These are phyloP conservation scores for Scleromitrula shiraiana DNA, from an alignment of 2,329 filamentous ascomycete genomes.

Conservation along the genomic window DNA sequence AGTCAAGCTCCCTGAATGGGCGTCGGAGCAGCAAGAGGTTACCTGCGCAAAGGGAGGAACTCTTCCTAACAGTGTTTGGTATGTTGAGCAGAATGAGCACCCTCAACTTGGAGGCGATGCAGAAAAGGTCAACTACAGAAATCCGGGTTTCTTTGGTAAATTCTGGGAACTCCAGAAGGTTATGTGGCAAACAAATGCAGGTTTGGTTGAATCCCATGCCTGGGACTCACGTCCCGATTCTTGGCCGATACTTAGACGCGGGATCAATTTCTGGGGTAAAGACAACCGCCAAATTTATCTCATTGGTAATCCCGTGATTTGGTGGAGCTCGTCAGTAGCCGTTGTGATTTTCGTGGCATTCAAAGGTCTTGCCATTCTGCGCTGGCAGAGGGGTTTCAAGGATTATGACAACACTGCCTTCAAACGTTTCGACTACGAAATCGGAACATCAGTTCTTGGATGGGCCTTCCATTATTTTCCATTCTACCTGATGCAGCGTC, in stretches of 20 bases:
- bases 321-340: slow-evolving; percentile 80
- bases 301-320: slow-evolving; percentile 88
- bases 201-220: slow-evolving; percentile 89
- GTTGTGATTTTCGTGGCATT: slow-evolving; percentile 71
- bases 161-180: slow-evolving; percentile 96
- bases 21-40: slow-evolving; percentile 97
- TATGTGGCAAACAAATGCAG: slow-evolving; percentile 98
- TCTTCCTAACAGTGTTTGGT: slow-evolving; percentile 95
- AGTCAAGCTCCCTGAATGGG: slow-evolving; percentile 97
- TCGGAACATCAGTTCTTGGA: slow-evolving; percentile 80
- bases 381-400: slow-evolving; percentile 88
- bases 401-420: slow-evolving; percentile 79
- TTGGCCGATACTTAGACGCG: slow-evolving; percentile 85
- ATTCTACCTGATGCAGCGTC: slow-evolving; percentile 95
- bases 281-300: slow-evolving; percentile 94
- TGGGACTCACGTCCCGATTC: slow-evolving; percentile 95
- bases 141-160: slow-evolving; percentile 93
- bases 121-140: slow-evolving; percentile 92
- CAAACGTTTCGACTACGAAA: slow-evolving; percentile 97
- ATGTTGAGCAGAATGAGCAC: slow-evolving; percentile 85
- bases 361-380: slow-evolving; percentile 78
- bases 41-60: slow-evolving; percentile 89
- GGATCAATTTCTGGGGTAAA: slow-evolving; percentile 99
- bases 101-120: slow-evolving; percentile 64
- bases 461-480: slow-evolving; percentile 99